A percentile compares a stretch with the other conserved stretches of the same genome.
Evolutionary conservation across 495 filamentous ascomycete genomes (phyloP).

Genomic region (Astrothelium macrocarpum): DNA sequence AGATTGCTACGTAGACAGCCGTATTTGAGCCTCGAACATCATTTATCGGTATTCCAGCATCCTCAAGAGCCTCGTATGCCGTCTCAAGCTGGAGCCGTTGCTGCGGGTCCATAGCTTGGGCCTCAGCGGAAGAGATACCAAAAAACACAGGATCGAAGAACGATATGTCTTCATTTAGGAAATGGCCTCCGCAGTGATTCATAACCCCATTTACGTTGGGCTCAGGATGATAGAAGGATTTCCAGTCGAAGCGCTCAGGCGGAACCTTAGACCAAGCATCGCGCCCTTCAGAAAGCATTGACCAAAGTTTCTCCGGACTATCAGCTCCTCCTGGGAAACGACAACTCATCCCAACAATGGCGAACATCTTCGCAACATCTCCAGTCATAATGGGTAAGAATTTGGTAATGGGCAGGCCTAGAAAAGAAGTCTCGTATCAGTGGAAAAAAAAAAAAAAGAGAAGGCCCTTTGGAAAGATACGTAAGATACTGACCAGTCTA

Average conservation of each 20-base stretch:
- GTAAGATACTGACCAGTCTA: too few relatives aligned
- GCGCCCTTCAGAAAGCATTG: neutral
- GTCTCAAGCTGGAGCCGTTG: conserved; percentile 8
- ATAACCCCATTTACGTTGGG: neutral
- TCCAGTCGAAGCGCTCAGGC: conserved; percentile 16
- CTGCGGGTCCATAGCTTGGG: conserved; percentile 12
- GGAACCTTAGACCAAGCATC: neutral
- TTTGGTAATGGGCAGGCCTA: too few relatives aligned
- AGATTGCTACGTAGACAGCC: neutral
- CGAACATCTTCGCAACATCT: too few relatives aligned
- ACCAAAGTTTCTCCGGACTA: neutral
- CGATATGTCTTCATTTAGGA: conserved; percentile 8
- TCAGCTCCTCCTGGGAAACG: neutral
- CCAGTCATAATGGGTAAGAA: too few relatives aligned
- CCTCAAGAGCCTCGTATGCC: conserved; percentile 11
- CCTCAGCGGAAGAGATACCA: conserved; percentile 3
- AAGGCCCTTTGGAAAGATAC: too few relatives aligned
- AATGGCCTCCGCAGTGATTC: neutral
- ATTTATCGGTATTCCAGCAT: conserved; percentile 17
- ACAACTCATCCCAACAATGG: neutral
- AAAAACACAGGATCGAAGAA: conserved; percentile 12
- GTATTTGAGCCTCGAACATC: conserved; percentile 1
- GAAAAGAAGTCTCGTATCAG: too few relatives aligned
- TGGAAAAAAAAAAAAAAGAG: too few relatives aligned
- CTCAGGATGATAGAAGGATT: conserved; percentile 26